A percentile compares a stretch with the other conserved stretches of the same genome.
Evolutionary conservation across 2,329 filamentous ascomycete genomes (phyloP).

Genomic region (Endothia cerciana): DNA sequence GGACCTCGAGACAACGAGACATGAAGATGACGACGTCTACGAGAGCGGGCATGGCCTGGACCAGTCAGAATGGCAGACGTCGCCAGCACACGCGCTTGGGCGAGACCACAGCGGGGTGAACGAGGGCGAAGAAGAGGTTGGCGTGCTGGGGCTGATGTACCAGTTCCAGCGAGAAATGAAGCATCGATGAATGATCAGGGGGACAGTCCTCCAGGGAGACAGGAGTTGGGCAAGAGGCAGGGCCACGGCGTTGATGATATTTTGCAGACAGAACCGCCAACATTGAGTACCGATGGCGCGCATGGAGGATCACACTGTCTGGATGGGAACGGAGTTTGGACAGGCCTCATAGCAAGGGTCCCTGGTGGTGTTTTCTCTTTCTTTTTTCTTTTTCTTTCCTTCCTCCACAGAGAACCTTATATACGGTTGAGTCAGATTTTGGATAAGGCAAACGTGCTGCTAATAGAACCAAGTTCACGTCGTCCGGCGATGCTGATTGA

Average conservation of each 20-base stretch:
- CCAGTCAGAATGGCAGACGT: slow-evolving; percentile 64
- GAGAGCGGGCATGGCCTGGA: slow-evolving; percentile 55
- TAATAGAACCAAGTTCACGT: background rate
- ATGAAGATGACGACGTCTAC: slow-evolving; percentile 63
- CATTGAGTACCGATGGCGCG: background rate
- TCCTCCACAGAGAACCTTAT: background rate
- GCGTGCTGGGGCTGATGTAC: slow-evolving; percentile 61
- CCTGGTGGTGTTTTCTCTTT: too few relatives aligned
- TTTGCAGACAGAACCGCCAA: background rate
- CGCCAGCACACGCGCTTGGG: slow-evolving; percentile 54
- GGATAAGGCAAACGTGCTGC: background rate
- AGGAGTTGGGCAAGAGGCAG: slow-evolving; percentile 2
- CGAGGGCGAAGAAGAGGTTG: slow-evolving; percentile 53
- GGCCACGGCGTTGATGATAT: background rate
- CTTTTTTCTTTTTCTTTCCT: background rate
- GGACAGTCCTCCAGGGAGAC: background rate
- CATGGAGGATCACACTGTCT: background rate
- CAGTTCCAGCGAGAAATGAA: slow-evolving; percentile 62
- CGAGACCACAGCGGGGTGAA: slow-evolving; percentile 55
- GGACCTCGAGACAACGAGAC: slow-evolving; percentile 49
- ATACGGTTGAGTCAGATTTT: background rate
- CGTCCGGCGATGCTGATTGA: background rate
- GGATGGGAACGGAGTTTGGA: background rate
- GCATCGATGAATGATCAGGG: slow-evolving; percentile 38
- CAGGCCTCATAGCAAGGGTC: background rate